A percentile compares a stretch with the other conserved stretches of the same genome.
Evolutionary conservation across 805 yeast genomes (phyloP).

Genomic region (Pichia scutulata): DNA sequence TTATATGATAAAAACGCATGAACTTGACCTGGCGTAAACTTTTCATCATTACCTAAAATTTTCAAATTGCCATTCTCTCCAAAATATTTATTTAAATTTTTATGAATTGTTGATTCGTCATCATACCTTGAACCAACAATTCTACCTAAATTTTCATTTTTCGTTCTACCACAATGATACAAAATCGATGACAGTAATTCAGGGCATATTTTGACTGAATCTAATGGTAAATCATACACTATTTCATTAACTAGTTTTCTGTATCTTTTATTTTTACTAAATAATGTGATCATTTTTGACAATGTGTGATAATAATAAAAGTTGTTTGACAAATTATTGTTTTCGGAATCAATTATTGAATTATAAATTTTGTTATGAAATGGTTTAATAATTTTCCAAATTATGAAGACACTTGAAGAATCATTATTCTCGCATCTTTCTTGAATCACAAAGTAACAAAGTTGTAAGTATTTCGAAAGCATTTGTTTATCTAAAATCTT

Average conservation of each 20-base stretch:
- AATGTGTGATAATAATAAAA: constrained; percentile 25
- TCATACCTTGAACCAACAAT: constrained; percentile 23
- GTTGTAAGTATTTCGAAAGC: constrained; percentile 21
- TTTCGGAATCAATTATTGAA: constrained; percentile 16
- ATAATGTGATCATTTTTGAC: constrained; percentile 20
- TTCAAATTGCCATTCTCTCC: constrained; percentile 8
- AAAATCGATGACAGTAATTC: constrained; percentile 27
- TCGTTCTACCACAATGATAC: constrained; percentile 23
- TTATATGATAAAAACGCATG: constrained; percentile 25
- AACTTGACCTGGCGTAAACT: constrained; percentile 24
- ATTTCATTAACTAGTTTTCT: constrained; percentile 19
- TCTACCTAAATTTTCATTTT: constrained; percentile 20
- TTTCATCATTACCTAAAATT: constrained; percentile 12
- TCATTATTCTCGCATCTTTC: constrained; percentile 20
- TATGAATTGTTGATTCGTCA: constrained; percentile 10
- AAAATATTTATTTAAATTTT: not conserved
- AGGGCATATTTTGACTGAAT: constrained; percentile 28
- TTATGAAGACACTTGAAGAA: constrained; percentile 19
- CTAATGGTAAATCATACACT: constrained; percentile 26
- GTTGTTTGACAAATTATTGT: constrained; percentile 23
- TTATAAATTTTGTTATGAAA: constrained; percentile 26
- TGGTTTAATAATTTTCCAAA: constrained; percentile 24
- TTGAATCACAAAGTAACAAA: constrained; percentile 23
- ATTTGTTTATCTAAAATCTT: constrained; percentile 13
- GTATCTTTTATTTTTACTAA: constrained; percentile 27